A percentile compares a stretch with the other conserved stretches of the same genome.
Conservation (phyloP, 2,329 filamentous ascomycete species). For the Sclerotinia subarctica region DNA sequence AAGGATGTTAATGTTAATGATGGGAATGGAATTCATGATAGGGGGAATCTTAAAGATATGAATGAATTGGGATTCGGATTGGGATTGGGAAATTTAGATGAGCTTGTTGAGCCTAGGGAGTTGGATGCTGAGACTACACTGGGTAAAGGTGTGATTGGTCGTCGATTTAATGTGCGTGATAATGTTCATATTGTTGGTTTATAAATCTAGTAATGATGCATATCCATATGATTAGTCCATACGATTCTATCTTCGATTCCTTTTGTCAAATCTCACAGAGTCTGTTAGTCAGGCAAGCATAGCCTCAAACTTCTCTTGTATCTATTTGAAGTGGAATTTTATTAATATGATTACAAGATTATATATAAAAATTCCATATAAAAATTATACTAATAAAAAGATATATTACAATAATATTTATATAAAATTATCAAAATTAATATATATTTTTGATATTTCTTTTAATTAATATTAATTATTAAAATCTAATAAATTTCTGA, state of each 20-base stretch:
- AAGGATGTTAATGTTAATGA: too few species aligned
- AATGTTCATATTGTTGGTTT: slow-evolving; percentile 4
- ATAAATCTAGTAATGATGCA: slow-evolving; percentile 49
- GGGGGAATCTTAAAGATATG: neutral
- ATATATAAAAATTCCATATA: too few species aligned
- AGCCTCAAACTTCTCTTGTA: slow-evolving; percentile 55
- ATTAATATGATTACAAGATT: too few species aligned
- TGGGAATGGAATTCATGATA: neutral
- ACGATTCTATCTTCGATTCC: slow-evolving; percentile 94
- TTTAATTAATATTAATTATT: too few species aligned
- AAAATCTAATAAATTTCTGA: too few species aligned
- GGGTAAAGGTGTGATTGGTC: neutral
- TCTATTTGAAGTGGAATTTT: too few species aligned
- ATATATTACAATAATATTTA: too few species aligned
- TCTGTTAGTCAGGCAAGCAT: slow-evolving; percentile 54
- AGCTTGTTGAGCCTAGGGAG: neutral
- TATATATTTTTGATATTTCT: too few species aligned
- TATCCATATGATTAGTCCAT: slow-evolving; percentile 92
- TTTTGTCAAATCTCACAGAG: slow-evolving; percentile 66
- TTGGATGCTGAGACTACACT: neutral
- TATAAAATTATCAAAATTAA: too few species aligned
- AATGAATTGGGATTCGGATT: neutral
- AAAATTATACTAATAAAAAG: too few species aligned
- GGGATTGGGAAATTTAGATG: neutral
- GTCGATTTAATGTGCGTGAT: neutral